phyloP scores from a whole-genome alignment of 2,329 filamentous ascomycete genomes.

The Fusarium bactridioides region DNA sequence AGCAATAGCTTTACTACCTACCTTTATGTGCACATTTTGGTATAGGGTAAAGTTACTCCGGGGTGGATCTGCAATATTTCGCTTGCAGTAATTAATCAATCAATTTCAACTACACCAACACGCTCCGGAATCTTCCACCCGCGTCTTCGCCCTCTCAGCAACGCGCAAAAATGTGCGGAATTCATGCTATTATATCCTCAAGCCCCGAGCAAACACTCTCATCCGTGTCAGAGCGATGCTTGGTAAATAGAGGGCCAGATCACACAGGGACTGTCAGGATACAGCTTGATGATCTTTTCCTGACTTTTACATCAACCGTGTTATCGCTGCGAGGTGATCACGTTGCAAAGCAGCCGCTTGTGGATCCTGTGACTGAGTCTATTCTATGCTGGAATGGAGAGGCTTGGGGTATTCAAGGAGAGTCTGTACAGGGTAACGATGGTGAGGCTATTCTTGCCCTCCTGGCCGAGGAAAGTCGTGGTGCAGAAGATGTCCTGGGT shows the following conservation, averaged over 20 bases:
- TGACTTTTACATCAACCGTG: constrained; percentile 83
- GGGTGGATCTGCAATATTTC: constrained; percentile 16
- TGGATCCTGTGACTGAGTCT: constrained; percentile 63
- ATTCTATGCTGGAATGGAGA: constrained; percentile 97
- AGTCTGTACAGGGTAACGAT: constrained; percentile 77
- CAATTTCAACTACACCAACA: not conserved
- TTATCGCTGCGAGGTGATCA: constrained; percentile 84
- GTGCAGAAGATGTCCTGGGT: constrained; percentile 50
- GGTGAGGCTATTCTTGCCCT: constrained; percentile 72
- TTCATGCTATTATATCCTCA: constrained; percentile 59
- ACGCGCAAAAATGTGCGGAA: constrained; percentile 64
- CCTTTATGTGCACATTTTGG: not conserved
- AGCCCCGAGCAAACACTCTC: constrained; percentile 41
- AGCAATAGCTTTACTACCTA: not conserved
- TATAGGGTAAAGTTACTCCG: not conserved
- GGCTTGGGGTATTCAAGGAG: constrained; percentile 77
- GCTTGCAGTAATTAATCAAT: not conserved
- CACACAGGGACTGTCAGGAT: constrained; percentile 57
- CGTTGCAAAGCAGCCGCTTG: constrained; percentile 76
- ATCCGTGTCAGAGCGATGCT: constrained; percentile 51
- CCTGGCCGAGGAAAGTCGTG: constrained; percentile 57
- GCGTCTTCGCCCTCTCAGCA: not conserved
- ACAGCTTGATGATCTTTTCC: constrained; percentile 47
- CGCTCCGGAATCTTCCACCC: constrained; percentile 3
- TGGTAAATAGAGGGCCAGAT: constrained; percentile 68